These are phyloP conservation scores for Boletus subparvulus DNA, from an alignment of 768 basidiomycete species.

Conservation along the genomic window DNA sequence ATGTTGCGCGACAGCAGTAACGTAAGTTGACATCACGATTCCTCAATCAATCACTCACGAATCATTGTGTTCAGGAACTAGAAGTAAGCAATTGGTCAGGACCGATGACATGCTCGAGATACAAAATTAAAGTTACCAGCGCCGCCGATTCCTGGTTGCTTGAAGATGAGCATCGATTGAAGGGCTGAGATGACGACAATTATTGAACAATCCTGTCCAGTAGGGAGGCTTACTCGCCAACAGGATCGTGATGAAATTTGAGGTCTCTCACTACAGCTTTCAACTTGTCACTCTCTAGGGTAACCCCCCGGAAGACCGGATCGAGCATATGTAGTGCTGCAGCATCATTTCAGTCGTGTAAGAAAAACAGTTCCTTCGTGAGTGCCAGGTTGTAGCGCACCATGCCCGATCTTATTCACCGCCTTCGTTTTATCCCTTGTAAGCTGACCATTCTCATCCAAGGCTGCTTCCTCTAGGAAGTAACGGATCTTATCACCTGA, in stretches of 20 bases:
- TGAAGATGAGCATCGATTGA: constrained; percentile 95
- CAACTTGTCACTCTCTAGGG: constrained; percentile 75
- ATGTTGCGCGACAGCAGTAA: not conserved
- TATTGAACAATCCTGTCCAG: not conserved
- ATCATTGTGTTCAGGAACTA: constrained; percentile 92
- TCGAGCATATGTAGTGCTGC: constrained; percentile 86
- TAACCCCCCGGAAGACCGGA: constrained; percentile 73
- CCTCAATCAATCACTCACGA: constrained; percentile 54
- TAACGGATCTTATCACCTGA: constrained; percentile 95
- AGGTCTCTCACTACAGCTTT: constrained; percentile 72
- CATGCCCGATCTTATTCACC: constrained; percentile 96
- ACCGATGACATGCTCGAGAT: not conserved
- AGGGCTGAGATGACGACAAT: constrained; percentile 48
- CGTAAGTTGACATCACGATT: not conserved
- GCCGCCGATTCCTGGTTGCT: constrained; percentile 90
- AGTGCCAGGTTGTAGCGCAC: constrained; percentile 35
- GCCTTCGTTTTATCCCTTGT: constrained; percentile 68
- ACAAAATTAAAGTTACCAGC: constrained; percentile 55
- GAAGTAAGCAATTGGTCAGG: not conserved
- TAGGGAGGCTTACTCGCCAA: constrained; percentile 46
- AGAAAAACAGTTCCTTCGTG: not conserved
- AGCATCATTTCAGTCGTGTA: constrained; percentile 3
- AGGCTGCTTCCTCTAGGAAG: constrained; percentile 90
- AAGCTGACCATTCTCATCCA: constrained; percentile 68
- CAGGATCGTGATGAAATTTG: constrained; percentile 81